phyloP scores from a whole-genome alignment of 345 rosid species.

The Bruguiera gymnorhiza region DNA sequence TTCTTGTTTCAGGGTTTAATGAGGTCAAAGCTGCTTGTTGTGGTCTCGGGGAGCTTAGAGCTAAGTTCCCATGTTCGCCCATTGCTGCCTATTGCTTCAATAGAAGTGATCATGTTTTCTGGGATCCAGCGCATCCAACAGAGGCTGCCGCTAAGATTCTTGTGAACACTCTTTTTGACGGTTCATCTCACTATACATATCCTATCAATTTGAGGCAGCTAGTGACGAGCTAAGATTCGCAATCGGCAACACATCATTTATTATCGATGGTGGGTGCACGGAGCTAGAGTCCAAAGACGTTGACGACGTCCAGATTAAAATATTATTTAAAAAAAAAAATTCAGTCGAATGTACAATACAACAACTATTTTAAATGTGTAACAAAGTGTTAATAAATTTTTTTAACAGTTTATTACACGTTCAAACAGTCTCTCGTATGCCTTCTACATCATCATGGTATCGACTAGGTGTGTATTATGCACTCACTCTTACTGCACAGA shows the following conservation, averaged over 20 bases:
- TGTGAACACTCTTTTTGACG: constrained; percentile 46
- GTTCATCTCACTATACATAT: constrained; percentile 33
- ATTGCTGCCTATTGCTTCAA: constrained; percentile 51
- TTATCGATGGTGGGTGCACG: too few species aligned
- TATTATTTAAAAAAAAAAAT: too few species aligned
- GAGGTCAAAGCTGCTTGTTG: constrained; percentile 76
- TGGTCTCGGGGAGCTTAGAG: constrained; percentile 60
- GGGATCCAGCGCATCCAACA: constrained; percentile 78
- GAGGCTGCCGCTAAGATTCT: constrained; percentile 46
- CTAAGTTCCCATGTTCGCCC: constrained; percentile 51
- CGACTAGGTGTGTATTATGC: too few species aligned
- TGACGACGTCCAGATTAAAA: too few species aligned
- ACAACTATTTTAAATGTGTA: too few species aligned
- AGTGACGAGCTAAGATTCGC: constrained; percentile 20
- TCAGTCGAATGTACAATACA: too few species aligned
- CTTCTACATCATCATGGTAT: too few species aligned
- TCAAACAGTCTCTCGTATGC: too few species aligned
- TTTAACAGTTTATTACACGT: too few species aligned
- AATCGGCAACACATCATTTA: neutral
- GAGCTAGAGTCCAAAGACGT: too few species aligned
- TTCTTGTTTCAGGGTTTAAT: constrained; percentile 42
- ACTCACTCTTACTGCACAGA: too few species aligned
- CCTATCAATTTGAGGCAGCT: constrained; percentile 55
- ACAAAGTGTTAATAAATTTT: too few species aligned
- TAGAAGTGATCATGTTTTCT: constrained; percentile 60